These are phyloP conservation scores for Fusarium cyanostomum DNA, from an alignment of 2,329 filamentous ascomycete genomes.

Conservation along the genomic window DNA sequence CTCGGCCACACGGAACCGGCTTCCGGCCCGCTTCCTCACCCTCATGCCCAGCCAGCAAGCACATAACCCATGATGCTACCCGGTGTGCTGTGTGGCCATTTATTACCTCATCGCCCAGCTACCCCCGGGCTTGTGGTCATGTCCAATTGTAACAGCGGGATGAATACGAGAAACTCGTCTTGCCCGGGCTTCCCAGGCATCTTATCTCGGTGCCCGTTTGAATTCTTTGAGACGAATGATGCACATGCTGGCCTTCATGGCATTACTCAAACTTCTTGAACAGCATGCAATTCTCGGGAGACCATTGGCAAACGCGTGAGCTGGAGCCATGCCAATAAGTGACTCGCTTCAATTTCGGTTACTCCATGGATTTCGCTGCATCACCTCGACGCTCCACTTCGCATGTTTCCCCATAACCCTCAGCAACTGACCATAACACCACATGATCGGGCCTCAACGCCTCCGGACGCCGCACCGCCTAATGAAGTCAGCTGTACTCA, in stretches of 20 bases:
- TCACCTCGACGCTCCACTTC: conserved; percentile 3
- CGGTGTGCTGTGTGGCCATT: not conserved
- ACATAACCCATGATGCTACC: conserved; percentile 25
- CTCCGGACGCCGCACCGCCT: not conserved
- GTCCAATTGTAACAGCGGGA: not conserved
- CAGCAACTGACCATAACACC: conserved; percentile 18
- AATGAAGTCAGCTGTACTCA: not conserved
- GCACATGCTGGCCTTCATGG: not conserved
- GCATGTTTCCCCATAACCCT: not conserved
- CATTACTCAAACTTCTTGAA: not conserved
- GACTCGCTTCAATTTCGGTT: not conserved
- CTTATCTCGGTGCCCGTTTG: not conserved
- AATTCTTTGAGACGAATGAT: conserved; percentile 1
- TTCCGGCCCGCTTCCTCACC: conserved; percentile 10
- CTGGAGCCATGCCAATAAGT: not conserved
- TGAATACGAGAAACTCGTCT: not conserved
- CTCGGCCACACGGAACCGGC: conserved; percentile 24
- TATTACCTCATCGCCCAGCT: conserved; percentile 13
- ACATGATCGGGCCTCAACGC: not conserved
- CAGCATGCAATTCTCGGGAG: not conserved
- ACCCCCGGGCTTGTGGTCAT: not conserved
- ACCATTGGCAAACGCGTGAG: not conserved
- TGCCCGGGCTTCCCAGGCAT: not conserved
- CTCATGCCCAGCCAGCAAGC: not conserved
- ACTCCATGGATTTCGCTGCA: not conserved